Percentiles rank a stretch among this genome's conserved stretches.
These are phyloP conservation scores for Arthrocladium fulminans DNA, from an alignment of 2,329 filamentous ascomycete species.

Conservation along the genomic window DNA sequence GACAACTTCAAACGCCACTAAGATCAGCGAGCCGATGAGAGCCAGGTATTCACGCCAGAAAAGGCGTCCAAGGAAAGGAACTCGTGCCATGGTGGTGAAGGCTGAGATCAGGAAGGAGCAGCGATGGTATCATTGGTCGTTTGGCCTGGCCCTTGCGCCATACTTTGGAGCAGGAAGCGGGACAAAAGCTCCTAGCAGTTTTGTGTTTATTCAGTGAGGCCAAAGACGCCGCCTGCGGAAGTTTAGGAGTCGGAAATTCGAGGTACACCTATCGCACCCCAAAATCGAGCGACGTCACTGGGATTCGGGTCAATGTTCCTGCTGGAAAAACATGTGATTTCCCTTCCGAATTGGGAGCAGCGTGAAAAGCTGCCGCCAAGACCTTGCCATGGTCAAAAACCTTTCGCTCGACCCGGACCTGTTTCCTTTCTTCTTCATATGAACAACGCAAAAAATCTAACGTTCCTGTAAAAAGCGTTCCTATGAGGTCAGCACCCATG, in stretches of 20 bases:
- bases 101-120: background rate
- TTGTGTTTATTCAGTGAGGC: too few species aligned
- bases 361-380: background rate
- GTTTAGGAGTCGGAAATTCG: too few species aligned
- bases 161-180: too few species aligned
- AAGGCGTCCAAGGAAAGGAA: constrained; percentile 56
- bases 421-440: constrained; percentile 19
- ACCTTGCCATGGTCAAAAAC: constrained; percentile 7
- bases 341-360: background rate
- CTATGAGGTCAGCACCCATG: constrained; percentile 25
- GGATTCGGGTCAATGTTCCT: too few species aligned
- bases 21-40: constrained; percentile 69
- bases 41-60: constrained; percentile 72
- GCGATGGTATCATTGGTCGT: background rate
- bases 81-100: constrained; percentile 41
- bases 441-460: constrained; percentile 26
- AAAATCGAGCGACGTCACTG: too few species aligned
- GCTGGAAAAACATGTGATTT: background rate
- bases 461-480: constrained; percentile 26
- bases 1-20: constrained; percentile 73
- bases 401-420: constrained; percentile 4
- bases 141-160: too few species aligned
- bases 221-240: too few species aligned
- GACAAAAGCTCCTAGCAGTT: too few species aligned
- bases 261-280: too few species aligned